Percentiles rank a stretch among this genome's conserved stretches.
Conservation (phyloP, 768 basidiomycete species). For the Kwoniella bestiolae region DNA sequence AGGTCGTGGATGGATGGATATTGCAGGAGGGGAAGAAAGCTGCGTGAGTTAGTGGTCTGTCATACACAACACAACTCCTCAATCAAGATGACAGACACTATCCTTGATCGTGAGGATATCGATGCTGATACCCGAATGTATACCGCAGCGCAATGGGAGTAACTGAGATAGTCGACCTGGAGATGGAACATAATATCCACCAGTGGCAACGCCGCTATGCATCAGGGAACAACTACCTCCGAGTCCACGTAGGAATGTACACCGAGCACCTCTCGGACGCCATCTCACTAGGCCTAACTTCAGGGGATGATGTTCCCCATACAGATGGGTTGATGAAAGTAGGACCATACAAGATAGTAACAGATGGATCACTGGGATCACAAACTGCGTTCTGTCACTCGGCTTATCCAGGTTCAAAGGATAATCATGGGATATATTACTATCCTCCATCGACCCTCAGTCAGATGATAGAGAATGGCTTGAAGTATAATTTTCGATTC, state of each 20-base stretch:
- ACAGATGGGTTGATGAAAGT: constrained; percentile 37
- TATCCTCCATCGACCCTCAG: constrained; percentile 25
- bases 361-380: constrained; percentile 46
- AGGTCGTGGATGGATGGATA: constrained; percentile 28
- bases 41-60: constrained; percentile 32
- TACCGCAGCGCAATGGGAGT: constrained; percentile 35
- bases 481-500: constrained; percentile 28
- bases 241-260: constrained; percentile 10
- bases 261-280: neutral
- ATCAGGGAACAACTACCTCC: neutral
- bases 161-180: constrained; percentile 48
- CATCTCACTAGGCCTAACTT: neutral
- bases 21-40: constrained; percentile 31
- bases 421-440: constrained; percentile 29
- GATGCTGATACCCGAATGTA: neutral
- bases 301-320: constrained; percentile 30
- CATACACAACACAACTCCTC: neutral
- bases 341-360: constrained; percentile 32
- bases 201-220: constrained; percentile 34
- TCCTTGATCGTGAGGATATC: neutral
- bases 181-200: constrained; percentile 42
- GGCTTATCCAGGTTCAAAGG: constrained; percentile 34
- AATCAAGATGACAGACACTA: neutral
- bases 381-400: constrained; percentile 47
- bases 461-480: constrained; percentile 29